A percentile compares a stretch with the other conserved stretches of the same genome.
Conservation (phyloP, 352 stramenopile species). For the Blastocystis sp. region DNA sequence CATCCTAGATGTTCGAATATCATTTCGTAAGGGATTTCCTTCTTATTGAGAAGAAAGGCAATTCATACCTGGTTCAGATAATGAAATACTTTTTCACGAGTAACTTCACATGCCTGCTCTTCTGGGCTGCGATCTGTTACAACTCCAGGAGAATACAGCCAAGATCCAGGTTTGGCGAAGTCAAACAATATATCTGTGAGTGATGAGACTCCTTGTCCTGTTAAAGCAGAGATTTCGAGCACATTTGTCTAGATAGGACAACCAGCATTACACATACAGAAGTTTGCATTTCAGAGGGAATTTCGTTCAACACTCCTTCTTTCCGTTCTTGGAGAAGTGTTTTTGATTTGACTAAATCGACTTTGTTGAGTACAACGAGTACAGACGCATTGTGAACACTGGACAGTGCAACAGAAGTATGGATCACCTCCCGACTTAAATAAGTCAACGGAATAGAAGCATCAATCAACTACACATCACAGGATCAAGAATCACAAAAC, state of each 20-base stretch:
- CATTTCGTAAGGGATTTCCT: slow-evolving; percentile 58
- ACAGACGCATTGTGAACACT: neutral
- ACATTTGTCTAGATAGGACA: neutral
- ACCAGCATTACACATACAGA: neutral
- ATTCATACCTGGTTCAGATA: slow-evolving; percentile 27
- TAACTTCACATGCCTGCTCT: slow-evolving; percentile 34
- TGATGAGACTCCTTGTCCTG: neutral
- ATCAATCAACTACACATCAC: slow-evolving; percentile 21
- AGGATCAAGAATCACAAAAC: neutral
- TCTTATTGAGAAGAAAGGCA: neutral
- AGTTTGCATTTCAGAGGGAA: neutral
- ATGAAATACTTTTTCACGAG: slow-evolving; percentile 48
- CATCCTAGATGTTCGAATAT: slow-evolving; percentile 49
- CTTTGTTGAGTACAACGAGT: slow-evolving; percentile 39
- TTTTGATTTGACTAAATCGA: neutral
- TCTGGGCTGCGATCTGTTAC: slow-evolving; percentile 33
- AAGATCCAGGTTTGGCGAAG: neutral
- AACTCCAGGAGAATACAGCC: slow-evolving; percentile 25
- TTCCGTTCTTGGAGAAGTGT: neutral
- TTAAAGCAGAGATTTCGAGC: slow-evolving; percentile 4
- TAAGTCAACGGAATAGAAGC: slow-evolving; percentile 52
- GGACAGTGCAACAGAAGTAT: neutral
- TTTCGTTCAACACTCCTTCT: neutral
- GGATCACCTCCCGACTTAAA: slow-evolving; percentile 45
- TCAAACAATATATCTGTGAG: neutral